Conservation (phyloP, 768 basidiomycete genomes). For the Galerina marginata region DNA sequence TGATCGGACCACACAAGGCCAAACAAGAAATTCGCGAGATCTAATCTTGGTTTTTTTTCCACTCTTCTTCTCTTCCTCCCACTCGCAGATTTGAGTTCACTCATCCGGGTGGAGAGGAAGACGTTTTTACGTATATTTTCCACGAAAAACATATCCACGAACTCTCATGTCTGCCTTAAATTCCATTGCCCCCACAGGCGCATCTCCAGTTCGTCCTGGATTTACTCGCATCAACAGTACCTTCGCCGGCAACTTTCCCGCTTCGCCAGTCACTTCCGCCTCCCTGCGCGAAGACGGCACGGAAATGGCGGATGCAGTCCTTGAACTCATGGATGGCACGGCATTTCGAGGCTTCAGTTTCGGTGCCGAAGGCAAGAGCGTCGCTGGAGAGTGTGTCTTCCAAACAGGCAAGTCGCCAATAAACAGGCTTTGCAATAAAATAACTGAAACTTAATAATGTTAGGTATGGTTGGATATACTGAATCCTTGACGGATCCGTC, state of each 20-base stretch:
- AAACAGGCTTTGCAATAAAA: conserved; percentile 4
- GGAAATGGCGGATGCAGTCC: conserved; percentile 61
- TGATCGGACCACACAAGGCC: conserved; percentile 28
- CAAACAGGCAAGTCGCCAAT: conserved; percentile 82
- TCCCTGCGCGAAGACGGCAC: conserved; percentile 31
- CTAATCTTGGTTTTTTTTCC: conserved; percentile 41
- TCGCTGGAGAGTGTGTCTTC: conserved; percentile 98
- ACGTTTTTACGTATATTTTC: conserved; percentile 24
- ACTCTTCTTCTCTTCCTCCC: conserved; percentile 56
- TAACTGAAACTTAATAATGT: conserved; percentile 17
- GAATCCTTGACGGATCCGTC: conserved; percentile 98
- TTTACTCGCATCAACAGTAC: conserved; percentile 52
- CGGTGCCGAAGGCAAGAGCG: conserved; percentile 88
- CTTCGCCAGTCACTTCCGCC: conserved; percentile 43
- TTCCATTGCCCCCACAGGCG: conserved; percentile 26
- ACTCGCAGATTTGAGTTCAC: conserved; percentile 40
- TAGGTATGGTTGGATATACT: conserved; percentile 99
- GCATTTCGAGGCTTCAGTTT: conserved; percentile 91
- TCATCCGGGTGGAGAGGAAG: conserved; percentile 56
- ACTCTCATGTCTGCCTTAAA: conserved; percentile 22
- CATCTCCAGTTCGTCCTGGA: conserved; percentile 48
- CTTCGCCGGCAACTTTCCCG: conserved; percentile 33
- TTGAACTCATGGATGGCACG: conserved; percentile 91
- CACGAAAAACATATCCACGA: conserved; percentile 13
- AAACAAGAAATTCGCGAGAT: conserved; percentile 45